A percentile compares a stretch with the other conserved stretches of the same genome.
These are phyloP conservation scores for Punica granatum DNA, from an alignment of 345 rosid genomes.

Conservation along the genomic window DNA sequence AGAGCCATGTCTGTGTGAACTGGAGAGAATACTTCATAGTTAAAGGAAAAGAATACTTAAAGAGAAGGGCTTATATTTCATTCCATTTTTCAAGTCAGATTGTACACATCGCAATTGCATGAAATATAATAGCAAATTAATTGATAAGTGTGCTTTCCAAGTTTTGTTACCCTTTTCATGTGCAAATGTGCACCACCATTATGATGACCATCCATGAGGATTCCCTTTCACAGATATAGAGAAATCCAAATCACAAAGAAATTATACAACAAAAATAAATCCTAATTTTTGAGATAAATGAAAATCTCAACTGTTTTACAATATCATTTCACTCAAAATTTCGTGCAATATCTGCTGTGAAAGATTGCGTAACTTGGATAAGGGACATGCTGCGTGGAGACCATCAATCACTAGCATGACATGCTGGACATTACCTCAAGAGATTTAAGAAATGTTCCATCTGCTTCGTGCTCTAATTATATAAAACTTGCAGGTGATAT, in stretches of 20 bases:
- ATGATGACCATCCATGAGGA: background rate
- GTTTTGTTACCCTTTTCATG: background rate
- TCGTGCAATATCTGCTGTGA: background rate
- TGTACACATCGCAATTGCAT: background rate
- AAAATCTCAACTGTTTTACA: background rate
- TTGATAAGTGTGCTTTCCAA: background rate
- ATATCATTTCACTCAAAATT: background rate
- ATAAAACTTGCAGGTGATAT: conserved; percentile 4
- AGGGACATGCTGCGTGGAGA: background rate
- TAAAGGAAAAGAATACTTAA: background rate
- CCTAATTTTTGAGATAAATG: background rate
- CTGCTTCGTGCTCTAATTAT: background rate
- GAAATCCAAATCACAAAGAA: background rate
- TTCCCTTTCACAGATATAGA: background rate
- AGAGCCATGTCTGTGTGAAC: background rate
- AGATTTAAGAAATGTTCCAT: background rate
- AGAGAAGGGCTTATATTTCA: background rate
- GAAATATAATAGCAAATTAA: background rate
- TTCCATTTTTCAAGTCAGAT: background rate
- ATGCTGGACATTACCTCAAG: background rate
- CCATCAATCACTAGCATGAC: background rate
- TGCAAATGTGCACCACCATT: background rate
- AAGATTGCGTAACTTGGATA: background rate
- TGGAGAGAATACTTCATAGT: background rate
- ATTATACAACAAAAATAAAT: background rate